Evolutionary conservation across 2,329 filamentous ascomycete species (phyloP), one percentile per base, ranked within the genome.

Genomic region (Amphichorda felina): DNA sequence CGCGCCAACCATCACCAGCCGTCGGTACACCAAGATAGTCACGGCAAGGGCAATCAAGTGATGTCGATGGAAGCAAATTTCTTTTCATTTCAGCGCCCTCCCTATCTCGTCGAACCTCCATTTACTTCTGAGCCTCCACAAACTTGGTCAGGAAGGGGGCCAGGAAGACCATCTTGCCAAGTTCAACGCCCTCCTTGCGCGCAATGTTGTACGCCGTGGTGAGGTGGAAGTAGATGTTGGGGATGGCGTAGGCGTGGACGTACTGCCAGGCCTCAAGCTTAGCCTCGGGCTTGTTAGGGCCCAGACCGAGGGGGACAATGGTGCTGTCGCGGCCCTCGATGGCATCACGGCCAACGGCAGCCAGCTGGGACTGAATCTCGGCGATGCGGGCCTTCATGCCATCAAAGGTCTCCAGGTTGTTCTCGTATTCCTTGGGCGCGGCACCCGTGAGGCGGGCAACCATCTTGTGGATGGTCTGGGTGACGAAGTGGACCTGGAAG

Each of bases 181-280:
- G n/a, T 0, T 61, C 56, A 18, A 79, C 70, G 2, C 77, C 78
- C 54, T 74, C 65, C 47, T 63, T 67, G 40, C 78, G 61, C 49
- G 82, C 47, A 37, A 82, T 72, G 16, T 54, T 60, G 56, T 82
- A 82, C 8, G 71, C 62, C 10, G 64, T 75, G 3, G 54, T 63
- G 11, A 72, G 43, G 49, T 82, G 79, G 55, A 82, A 83, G 57
- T 64, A 79, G 44, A 79, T 54, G 47, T 81, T 79, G 16, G 77
- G 75, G 30, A 75, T 37, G 4, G 55, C 61, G 50, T 66, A 73
- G 3, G 55, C 54, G 28, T 54, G 47, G 16, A 71, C 47, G 47
- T 72, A 80, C 2, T 58, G 52, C 31, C 43, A 21, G 33, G 57
- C 36, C 28, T 47, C 26, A 22, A 39, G 14, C 29, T 39, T 19